These are phyloP conservation scores for Pseudomonodictys pantanalensis DNA, from an alignment of 495 filamentous ascomycete species.

Conservation along the genomic window DNA sequence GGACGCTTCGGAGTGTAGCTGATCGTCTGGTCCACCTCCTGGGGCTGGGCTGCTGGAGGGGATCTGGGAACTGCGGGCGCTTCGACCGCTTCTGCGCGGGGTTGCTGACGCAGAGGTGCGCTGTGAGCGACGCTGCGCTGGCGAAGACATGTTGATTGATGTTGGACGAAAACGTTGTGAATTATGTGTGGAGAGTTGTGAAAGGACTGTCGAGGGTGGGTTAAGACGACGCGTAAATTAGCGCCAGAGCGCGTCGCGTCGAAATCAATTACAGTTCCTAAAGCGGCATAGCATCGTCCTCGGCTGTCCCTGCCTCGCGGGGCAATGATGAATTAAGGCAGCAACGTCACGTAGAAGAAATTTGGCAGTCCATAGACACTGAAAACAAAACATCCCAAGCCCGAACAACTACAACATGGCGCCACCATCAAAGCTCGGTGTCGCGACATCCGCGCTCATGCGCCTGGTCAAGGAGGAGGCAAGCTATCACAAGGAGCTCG, in stretches of 20 bases:
- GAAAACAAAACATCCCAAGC: background rate
- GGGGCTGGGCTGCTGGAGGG: constrained; percentile 52
- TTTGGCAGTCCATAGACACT: background rate
- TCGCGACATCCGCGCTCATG: constrained; percentile 68
- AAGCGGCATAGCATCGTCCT: constrained; percentile 8
- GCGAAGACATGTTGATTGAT: constrained; percentile 56
- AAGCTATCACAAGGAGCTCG: constrained; percentile 81
- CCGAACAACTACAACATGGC: constrained; percentile 59
- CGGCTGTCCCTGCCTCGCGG: background rate
- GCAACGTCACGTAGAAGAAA: constrained; percentile 5
- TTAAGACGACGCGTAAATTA: background rate
- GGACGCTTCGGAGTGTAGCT: constrained; percentile 43
- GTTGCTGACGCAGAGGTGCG: constrained; percentile 57
- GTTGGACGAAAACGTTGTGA: background rate
- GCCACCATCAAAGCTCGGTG: constrained; percentile 67
- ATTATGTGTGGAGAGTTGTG: background rate
- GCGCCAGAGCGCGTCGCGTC: constrained; percentile 24
- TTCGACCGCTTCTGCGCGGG: constrained; percentile 52
- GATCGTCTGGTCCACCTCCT: constrained; percentile 47
- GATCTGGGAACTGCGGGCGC: constrained; percentile 51
- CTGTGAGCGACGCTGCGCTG: constrained; percentile 50
- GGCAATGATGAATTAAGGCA: constrained; percentile 4
- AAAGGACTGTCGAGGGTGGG: background rate
- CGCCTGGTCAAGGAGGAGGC: constrained; percentile 88
- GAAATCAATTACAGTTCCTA: background rate